Percentiles rank a stretch among this genome's conserved stretches.
Evolutionary conservation across 2,329 filamentous ascomycete genomes (phyloP).

Genomic region (Ilyonectria sp.): DNA sequence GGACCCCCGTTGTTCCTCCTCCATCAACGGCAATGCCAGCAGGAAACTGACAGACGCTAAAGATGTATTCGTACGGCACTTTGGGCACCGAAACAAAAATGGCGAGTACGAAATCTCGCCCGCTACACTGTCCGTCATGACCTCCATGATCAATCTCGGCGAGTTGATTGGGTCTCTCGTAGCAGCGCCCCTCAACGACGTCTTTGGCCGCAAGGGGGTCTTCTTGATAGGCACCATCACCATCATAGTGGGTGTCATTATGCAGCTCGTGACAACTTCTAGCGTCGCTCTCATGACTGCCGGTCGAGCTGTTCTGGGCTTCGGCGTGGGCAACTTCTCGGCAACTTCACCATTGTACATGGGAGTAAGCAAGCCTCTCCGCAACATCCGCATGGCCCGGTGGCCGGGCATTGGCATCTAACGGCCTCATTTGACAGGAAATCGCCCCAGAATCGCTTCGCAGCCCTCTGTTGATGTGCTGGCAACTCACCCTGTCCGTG

Average conservation of each 20-base stretch:
- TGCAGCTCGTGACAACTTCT: conserved; percentile 46
- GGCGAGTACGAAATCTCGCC: conserved; percentile 50
- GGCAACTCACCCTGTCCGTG: conserved; percentile 56
- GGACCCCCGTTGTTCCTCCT: background rate
- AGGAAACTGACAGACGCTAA: background rate
- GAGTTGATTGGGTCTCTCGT: conserved; percentile 55
- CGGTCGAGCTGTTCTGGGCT: conserved; percentile 44
- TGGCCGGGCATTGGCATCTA: background rate
- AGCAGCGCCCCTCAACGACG: conserved; percentile 56
- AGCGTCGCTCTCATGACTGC: conserved; percentile 43
- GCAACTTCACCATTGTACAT: conserved; percentile 57
- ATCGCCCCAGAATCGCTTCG: conserved; percentile 52
- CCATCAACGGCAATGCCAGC: background rate
- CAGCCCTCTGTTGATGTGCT: conserved; percentile 56
- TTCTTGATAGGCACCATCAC: conserved; percentile 47
- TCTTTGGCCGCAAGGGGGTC: conserved; percentile 51
- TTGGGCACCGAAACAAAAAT: conserved; percentile 47
- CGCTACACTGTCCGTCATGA: conserved; percentile 48
- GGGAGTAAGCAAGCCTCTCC: conserved; percentile 43
- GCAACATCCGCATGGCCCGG: background rate
- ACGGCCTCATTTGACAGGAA: conserved; percentile 34
- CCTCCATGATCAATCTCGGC: conserved; percentile 58
- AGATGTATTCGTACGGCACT: conserved; percentile 54
- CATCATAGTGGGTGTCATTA: conserved; percentile 46
- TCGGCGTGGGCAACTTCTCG: conserved; percentile 55